Conservation (phyloP, 2,329 filamentous ascomycete genomes). For the Cytospora chrysosperma region DNA sequence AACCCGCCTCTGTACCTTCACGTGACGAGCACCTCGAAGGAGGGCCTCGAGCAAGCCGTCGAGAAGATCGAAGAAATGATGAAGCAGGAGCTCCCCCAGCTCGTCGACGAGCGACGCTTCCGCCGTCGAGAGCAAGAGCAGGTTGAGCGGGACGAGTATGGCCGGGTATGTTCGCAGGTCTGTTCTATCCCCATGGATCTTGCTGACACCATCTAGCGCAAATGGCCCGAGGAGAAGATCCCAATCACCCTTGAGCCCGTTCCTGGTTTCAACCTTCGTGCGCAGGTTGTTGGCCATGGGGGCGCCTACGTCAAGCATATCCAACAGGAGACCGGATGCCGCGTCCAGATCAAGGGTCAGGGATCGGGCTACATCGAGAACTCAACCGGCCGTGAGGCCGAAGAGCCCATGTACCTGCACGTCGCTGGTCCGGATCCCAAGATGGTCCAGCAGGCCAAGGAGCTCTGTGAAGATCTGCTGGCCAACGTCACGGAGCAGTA, state of each 20-base stretch:
- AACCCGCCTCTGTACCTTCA: slow-evolving; percentile 93
- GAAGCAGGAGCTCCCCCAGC: slow-evolving; percentile 90
- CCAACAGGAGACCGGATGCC: slow-evolving; percentile 89
- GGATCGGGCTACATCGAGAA: slow-evolving; percentile 93
- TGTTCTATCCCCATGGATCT: slow-evolving; percentile 31
- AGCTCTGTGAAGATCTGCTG: slow-evolving; percentile 84
- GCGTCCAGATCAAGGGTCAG: slow-evolving; percentile 96
- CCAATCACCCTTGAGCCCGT: slow-evolving; percentile 87
- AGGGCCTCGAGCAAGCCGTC: slow-evolving; percentile 86
- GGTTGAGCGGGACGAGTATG: slow-evolving; percentile 29
- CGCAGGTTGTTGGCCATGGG: slow-evolving; percentile 91
- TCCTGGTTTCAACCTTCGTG: slow-evolving; percentile 91
- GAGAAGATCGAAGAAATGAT: slow-evolving; percentile 90
- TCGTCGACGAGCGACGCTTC: slow-evolving; percentile 93
- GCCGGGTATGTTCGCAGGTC: slow-evolving; percentile 19
- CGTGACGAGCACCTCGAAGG: slow-evolving; percentile 87
- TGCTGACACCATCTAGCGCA: slow-evolving; percentile 55
- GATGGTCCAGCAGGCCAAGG: slow-evolving; percentile 84
- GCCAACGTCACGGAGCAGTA: slow-evolving; percentile 86
- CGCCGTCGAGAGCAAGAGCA: slow-evolving; percentile 53
- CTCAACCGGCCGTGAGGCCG: slow-evolving; percentile 83
- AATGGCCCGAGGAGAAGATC: slow-evolving; percentile 98
- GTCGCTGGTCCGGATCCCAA: slow-evolving; percentile 89
- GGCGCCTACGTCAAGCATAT: slow-evolving; percentile 98
- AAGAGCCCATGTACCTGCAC: slow-evolving; percentile 95